Base-by-base conservation (phyloP, 179 eudicot genomes). In the Beta corolliflora region DNA sequence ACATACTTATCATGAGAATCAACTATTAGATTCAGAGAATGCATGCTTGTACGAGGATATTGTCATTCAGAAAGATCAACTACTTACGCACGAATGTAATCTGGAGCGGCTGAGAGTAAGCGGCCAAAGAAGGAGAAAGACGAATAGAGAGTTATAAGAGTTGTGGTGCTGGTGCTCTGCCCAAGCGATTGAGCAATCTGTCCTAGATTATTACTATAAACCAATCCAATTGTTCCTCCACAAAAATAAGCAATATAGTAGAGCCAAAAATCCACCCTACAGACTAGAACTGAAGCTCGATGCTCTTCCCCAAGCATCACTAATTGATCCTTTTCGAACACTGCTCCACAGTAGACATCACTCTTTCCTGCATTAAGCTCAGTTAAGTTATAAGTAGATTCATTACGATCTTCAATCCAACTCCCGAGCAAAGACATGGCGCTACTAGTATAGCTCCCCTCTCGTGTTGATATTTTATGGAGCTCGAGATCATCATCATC, bases 91-190 rank as follows among this genome's bases (percentile, higher is more conserved):
- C 95, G 88, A 79, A 93, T 75, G 81, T 88, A 88, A 77, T 95
- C 99, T 1, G 99, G 99, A 56, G 89, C 81, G 73, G 99, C 97
- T 45, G 99, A 92, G 73, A 95, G 98, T 80, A 95, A 85, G 21
- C 99, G 94, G 64, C 99, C 99, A 48, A 93, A 95, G 91, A 95
- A 95, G 7, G 99, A 95, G 85, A 95, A 95, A 0, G 98, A 91
- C 0, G 99, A 93, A 80, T 95, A 95, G 48, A 93, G 81, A 0
- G 95, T 90, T 56, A 93, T 84, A 48, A 95, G 92, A 55, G 87
- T 88, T 2, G 93, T 82, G 1, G 90, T 95, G 81, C 85, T 84
- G 14, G 91, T 82, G 36, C 88, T 80, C 50, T 87, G 88, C 23
- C 95, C 98, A 69, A 93, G 95, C 15, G 99, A 93, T 83, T 93